Percentiles rank a stretch among this genome's conserved stretches.
These are phyloP conservation scores for Pontederia crassipes DNA, from an alignment of 176 grass and related monocot species.

Conservation along the genomic window DNA sequence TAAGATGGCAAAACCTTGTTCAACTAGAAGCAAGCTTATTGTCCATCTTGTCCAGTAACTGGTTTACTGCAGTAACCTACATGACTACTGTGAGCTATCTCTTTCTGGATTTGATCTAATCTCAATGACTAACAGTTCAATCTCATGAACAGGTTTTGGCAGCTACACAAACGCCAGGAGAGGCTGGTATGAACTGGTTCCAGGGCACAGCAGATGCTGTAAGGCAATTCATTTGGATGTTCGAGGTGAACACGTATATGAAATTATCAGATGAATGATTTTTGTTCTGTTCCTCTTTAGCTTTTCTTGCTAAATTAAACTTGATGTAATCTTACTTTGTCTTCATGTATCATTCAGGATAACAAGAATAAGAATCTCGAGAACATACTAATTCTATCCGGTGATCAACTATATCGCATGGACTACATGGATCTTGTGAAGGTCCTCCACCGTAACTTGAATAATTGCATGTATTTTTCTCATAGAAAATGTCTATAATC, in stretches of 20 bases:
- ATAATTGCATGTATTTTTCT: background rate
- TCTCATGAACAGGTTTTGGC: conserved; percentile 49
- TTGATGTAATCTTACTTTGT: background rate
- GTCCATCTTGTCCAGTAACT: no score
- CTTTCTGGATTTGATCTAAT: background rate
- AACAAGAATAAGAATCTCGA: conserved; percentile 54
- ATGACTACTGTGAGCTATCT: background rate
- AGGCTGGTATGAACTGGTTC: conserved; percentile 62
- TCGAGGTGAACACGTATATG: conserved; percentile 31
- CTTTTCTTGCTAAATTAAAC: background rate
- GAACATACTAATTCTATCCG: conserved; percentile 61
- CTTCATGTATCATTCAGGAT: conserved; percentile 27
- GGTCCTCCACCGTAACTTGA: conserved; percentile 11
- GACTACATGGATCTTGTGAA: conserved; percentile 77
- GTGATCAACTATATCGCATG: conserved; percentile 74
- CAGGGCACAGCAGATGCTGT: conserved; percentile 51
- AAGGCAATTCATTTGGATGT: conserved; percentile 73
- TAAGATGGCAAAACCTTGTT: conserved; percentile 7
- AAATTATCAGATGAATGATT: background rate
- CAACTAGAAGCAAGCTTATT: background rate
- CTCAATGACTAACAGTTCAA: background rate
- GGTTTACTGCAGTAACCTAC: no score
- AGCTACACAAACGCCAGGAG: conserved; percentile 63
- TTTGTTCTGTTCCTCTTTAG: no score
- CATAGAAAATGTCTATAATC: background rate